Evolutionary conservation across 139 green algal species (phyloP), one percentile per base, ranked within the genome.

Genomic region (Parachlorella kessleri): DNA sequence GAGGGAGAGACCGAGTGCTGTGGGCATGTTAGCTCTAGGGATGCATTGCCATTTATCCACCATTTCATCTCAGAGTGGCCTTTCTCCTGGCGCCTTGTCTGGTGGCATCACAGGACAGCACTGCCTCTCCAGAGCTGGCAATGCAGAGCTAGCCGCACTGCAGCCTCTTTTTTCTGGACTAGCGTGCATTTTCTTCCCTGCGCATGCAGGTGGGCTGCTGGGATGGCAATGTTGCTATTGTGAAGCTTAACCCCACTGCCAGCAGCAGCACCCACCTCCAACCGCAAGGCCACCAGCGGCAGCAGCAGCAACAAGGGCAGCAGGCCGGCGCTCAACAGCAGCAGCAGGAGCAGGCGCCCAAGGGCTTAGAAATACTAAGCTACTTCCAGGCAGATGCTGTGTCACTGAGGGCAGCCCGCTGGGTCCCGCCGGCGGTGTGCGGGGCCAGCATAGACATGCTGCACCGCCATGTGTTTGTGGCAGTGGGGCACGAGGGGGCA

Each of bases 141-240:
- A n/a, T n/a, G n/a, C n/a, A n/a, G n/a, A n/a, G n/a, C n/a, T n/a
- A n/a, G n/a, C n/a, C n/a, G n/a, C n/a, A n/a, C n/a, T n/a, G n/a
- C n/a, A n/a, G n/a, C n/a, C n/a, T n/a, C n/a, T n/a, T n/a, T n/a
- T n/a, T n/a, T n/a, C n/a, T n/a, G n/a, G n/a, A n/a, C n/a, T n/a
- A n/a, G n/a, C n/a, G n/a, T n/a, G 48, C 48, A 59, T 28, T 18
- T 18, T 59, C 48, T 0, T 14, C 21, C 14, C 48, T 18, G 48
- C 14, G 14, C 14, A 18, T 59, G 48, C 48, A 59, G 48, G 48
- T 94, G 32, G 90, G 90, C 3, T 87, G 85, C 76, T 91, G 83
- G 89, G 89, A 94, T 54, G 90, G 90, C 40, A 84, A 66, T 28
- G 85, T 90, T 23, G 76, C 78, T 8, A 64, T 93, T 1, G 26